Evolutionary conservation across 441 rosid species (phyloP).

Genomic region (Dalechampia spathulata): DNA sequence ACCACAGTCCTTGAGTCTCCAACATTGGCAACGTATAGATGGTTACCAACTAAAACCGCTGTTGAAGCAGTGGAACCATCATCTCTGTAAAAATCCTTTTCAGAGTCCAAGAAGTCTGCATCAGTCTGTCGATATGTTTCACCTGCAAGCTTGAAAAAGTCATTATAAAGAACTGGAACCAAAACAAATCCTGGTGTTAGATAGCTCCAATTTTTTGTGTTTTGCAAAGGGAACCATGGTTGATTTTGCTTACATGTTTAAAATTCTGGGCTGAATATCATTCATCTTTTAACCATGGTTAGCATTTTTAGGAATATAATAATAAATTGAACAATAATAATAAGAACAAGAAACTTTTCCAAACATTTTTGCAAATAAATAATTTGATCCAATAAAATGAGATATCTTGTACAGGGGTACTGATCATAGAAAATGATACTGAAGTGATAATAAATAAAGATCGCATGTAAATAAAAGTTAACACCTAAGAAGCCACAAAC

Average conservation of each 20-base stretch:
- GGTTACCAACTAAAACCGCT: conserved; percentile 83
- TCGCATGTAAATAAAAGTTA: neutral
- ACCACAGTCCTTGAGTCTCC: conserved; percentile 94
- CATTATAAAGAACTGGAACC: conserved; percentile 9
- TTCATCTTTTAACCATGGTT: too few species aligned
- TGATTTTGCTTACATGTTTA: too few species aligned
- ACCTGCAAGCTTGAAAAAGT: conserved; percentile 39
- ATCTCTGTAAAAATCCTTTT: conserved; percentile 76
- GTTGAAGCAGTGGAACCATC: conserved; percentile 99
- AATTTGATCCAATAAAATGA: neutral
- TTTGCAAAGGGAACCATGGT: too few species aligned
- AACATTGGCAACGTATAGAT: conserved; percentile 95
- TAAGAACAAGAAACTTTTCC: too few species aligned
- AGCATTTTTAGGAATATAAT: too few species aligned
- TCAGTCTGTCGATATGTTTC: conserved; percentile 91
- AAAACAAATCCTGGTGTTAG: neutral
- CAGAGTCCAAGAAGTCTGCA: conserved; percentile 73
- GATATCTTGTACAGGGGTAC: neutral
- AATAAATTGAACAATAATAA: too few species aligned
- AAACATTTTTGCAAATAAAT: neutral
- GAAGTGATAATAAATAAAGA: neutral
- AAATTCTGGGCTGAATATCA: too few species aligned
- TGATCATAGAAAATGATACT: neutral
- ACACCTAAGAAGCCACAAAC: neutral
- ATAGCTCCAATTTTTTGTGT: too few species aligned